Evolutionary conservation across 805 yeast species (phyloP), one percentile per base, ranked within the genome.

Genomic region (Ogataea ganodermae): DNA sequence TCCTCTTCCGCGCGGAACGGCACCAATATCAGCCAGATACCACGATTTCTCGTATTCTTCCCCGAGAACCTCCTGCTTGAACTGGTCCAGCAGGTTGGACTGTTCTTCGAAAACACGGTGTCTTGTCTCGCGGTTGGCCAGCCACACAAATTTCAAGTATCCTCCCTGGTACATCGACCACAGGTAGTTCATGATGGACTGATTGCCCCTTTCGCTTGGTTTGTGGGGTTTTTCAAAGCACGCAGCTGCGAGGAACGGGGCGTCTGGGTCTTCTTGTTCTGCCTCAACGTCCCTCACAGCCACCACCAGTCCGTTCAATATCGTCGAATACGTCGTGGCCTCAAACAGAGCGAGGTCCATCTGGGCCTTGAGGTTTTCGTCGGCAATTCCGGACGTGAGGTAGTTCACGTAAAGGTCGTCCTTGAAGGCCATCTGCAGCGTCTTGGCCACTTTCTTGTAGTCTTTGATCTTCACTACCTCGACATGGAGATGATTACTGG

Each of bases 21-120:
- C 79, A 35, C 84, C 84, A 44, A 81, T 69, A 59, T 81, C 84
- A 38, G 76, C 71, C 51, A 81, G 68, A 59, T 81, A 81, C 84
- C 85, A 81, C 44, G 79, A 63, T 35, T 68, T 60, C 37, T 63
- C 65, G 40, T 61, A 64, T 14, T 68, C 66, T 4, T 70, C 70
- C 20, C 73, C 71, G 43, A 81, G 62, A 13, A 75, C 75, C 16
- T 70, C 69, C 38, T 66, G 61, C 51, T 79, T 71, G 44, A 72
- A 73, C 27, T 72, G 63, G 27, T 67, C 71, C 53, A 80, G 70
- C 42, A 73, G 67, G 28, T 76, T 74, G 52, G 72, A 68, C 51
- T 76, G 80, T 52, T 77, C 83, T 45, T 74, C 72, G 55, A 75
- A 71, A 32, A 77, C 76, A 40, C 78, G 69, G 48, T 69, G 73